These are phyloP conservation scores for Paecilomyces niveus DNA, from an alignment of 2,329 filamentous ascomycete genomes.

Conservation along the genomic window DNA sequence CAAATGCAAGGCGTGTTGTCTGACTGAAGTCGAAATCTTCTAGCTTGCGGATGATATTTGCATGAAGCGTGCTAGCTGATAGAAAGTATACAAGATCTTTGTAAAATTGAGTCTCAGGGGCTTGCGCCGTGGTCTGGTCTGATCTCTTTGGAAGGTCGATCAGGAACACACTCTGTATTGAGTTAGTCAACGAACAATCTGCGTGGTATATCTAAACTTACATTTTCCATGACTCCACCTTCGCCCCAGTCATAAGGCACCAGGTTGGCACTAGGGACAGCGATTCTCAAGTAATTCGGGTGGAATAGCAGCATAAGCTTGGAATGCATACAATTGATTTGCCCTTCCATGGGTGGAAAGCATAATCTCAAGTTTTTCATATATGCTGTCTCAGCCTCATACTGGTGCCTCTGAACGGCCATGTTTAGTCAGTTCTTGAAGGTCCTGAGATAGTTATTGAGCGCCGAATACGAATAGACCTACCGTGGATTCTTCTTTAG, in stretches of 20 bases:
- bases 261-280: conserved; percentile 81
- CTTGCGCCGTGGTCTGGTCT: conserved; percentile 11
- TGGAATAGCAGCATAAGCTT: conserved; percentile 90
- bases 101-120: conserved; percentile 51
- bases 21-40: conserved; percentile 72
- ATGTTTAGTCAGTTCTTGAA: conserved; percentile 2
- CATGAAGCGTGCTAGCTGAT: conserved; percentile 56
- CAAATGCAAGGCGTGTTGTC: conserved; percentile 67
- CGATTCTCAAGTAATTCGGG: conserved; percentile 64
- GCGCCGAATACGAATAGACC: conserved; percentile 4
- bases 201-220: conserved; percentile 27
- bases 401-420: conserved; percentile 27
- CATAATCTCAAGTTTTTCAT: conserved; percentile 56
- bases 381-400: conserved; percentile 31
- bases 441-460: neutral
- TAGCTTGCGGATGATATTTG: conserved; percentile 60
- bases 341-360: conserved; percentile 73
- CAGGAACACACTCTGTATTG: conserved; percentile 66
- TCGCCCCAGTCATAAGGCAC: conserved; percentile 87
- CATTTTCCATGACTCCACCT: conserved; percentile 70
- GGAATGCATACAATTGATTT: conserved; percentile 76
- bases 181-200: neutral
- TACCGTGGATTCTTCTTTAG: conserved; percentile 42
- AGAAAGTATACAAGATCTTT: conserved; percentile 67
- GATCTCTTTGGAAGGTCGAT: conserved; percentile 68